Evolutionary conservation across 257 asterid genomes (phyloP), one percentile per base, ranked within the genome.

Genomic region (Prunella vulgaris): DNA sequence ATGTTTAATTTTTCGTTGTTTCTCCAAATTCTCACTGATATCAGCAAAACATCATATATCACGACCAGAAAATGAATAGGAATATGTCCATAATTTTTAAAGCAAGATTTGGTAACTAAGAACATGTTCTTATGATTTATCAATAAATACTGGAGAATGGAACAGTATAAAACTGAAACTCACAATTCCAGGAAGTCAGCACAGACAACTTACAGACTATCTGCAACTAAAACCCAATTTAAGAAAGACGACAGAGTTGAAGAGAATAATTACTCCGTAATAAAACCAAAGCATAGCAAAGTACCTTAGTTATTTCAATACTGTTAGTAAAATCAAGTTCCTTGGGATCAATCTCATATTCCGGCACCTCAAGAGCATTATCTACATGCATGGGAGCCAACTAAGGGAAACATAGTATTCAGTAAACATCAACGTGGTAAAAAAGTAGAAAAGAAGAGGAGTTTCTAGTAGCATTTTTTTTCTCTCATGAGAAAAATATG

Each of bases 261-360:
- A 30, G 59, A n/a, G 70, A 58, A 59, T 51, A 40, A 58, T n/a
- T 27, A 61, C 33, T 33, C n/a, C 33, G 22, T 5, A 5, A 5
- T 62, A 13, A 44, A 56, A 38, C 10, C 53, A 61, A 32, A 30
- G 49, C 14, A 25, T 28, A 37, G 18, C n/a, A 49, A 51, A 63
- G 57, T 81, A 93, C 99, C 97, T 90, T 90, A 67, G 95, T 80
- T 80, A 90, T 78, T 74, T 83, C 84, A 53, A 87, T 56, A 72
- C 94, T 82, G 85, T 80, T 72, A 13, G 98, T 82, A 68, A 93
- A 86, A 86, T 93, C 97, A 72, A 93, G 82, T 79, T 90, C 98
- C 49, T 60, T 74, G 52, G 95, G 90, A 73, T 79, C 81, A 78
- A 90, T 93, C 85, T 93, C 98, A 35, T 93, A 93, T 63, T 93